phyloP scores from a whole-genome alignment of 129 eudicot genomes.

The Chrysanthemum makinoi region DNA sequence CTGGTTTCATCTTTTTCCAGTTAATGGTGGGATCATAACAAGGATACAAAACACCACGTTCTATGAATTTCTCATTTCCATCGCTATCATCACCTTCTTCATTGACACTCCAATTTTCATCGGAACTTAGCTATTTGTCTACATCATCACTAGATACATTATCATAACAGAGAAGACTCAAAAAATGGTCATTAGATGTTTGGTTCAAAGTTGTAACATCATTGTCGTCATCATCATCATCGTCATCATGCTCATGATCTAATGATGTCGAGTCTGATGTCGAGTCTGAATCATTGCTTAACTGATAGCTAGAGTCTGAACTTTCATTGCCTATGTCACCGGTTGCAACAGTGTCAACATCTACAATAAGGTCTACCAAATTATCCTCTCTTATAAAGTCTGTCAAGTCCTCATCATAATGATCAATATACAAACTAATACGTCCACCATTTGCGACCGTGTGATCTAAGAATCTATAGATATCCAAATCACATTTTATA shows the following conservation, averaged over 20 bases:
- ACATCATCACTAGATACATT: neutral
- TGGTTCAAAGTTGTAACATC: neutral
- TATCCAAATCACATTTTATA: slow-evolving; percentile 14
- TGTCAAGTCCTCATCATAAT: neutral
- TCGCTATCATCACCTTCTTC: no score
- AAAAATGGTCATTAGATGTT: neutral
- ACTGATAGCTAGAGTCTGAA: neutral
- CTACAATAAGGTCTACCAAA: neutral
- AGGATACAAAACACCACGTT: no score
- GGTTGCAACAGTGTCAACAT: neutral
- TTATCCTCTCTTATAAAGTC: slow-evolving; percentile 1
- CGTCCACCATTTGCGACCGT: neutral
- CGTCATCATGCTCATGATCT: neutral
- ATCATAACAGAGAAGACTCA: neutral
- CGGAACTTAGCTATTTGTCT: neutral
- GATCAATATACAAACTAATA: slow-evolving; percentile 7
- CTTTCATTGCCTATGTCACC: neutral
- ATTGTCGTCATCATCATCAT: neutral
- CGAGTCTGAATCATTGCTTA: neutral
- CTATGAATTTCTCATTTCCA: no score
- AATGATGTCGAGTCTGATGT: neutral
- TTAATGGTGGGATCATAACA: no score
- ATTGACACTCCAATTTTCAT: no score
- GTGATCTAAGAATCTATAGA: slow-evolving; percentile 16
- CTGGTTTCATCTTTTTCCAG: no score